A percentile compares a stretch with the other conserved stretches of the same genome.
These are phyloP conservation scores for Dictyostelium intermedium DNA, from an alignment of 78 protist species.

Conservation along the genomic window DNA sequence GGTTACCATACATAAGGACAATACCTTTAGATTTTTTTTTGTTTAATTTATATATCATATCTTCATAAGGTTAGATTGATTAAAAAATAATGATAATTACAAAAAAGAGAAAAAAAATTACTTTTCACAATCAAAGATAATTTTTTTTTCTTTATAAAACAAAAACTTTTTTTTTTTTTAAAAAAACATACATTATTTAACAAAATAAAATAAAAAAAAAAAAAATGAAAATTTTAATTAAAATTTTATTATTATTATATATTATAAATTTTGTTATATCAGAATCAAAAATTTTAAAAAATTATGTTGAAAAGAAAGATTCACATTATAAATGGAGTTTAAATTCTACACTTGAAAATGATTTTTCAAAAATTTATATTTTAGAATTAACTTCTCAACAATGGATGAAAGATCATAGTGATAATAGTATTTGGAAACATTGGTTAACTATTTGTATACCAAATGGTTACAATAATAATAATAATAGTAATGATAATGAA, in stretches of 20 bases:
- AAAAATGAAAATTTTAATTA: not conserved
- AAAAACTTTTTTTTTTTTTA: too few species aligned
- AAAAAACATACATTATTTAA: too few species aligned
- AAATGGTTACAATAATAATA: too few species aligned
- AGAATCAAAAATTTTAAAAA: not conserved
- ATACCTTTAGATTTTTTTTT: too few species aligned
- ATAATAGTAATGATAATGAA: too few species aligned
- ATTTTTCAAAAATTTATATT: not conserved
- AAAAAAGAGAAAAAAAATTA: too few species aligned
- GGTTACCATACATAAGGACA: too few species aligned
- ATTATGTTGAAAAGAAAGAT: not conserved
- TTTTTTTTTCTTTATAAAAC: too few species aligned
- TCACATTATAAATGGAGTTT: not conserved
- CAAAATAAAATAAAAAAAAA: not conserved
- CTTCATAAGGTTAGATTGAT: too few species aligned
- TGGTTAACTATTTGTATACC: not conserved
- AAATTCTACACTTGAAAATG: not conserved
- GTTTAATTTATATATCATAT: too few species aligned
- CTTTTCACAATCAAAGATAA: too few species aligned
- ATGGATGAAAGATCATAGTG: not conserved
- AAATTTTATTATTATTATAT: not conserved
- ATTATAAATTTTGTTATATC: not conserved
- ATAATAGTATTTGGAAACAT: slow-evolving; percentile 2
- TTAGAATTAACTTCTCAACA: not conserved
- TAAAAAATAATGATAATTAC: too few species aligned